Conservation (phyloP, 306 rosid genomes). For the Dalbergia cochinchinensis region DNA sequence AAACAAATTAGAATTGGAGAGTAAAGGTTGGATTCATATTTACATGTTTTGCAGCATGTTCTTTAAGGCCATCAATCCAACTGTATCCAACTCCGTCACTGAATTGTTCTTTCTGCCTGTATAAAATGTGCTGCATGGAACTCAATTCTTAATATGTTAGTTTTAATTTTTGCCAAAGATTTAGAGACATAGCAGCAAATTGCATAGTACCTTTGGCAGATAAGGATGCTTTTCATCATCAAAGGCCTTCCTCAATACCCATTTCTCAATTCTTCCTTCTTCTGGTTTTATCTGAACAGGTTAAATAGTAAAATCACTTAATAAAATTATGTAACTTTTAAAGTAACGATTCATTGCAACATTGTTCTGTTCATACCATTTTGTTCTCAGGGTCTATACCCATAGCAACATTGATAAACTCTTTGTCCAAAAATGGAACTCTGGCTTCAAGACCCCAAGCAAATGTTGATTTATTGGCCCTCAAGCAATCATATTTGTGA, state of each 20-base stretch:
- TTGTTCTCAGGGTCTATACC: constrained; percentile 76
- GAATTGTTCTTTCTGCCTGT: constrained; percentile 90
- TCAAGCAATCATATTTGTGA: constrained; percentile 79
- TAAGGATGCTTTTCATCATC: constrained; percentile 84
- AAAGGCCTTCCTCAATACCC: constrained; percentile 83
- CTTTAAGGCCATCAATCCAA: constrained; percentile 93
- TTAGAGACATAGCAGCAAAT: background rate
- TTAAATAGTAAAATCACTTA: constrained; percentile 10
- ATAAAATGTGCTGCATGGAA: constrained; percentile 74
- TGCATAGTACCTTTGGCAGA: constrained; percentile 73
- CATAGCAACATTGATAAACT: constrained; percentile 76
- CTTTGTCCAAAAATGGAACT: constrained; percentile 88
- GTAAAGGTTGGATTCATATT: background rate
- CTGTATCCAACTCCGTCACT: constrained; percentile 94
- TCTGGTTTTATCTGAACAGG: constrained; percentile 64
- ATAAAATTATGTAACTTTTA: background rate
- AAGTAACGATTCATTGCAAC: constrained; percentile 3
- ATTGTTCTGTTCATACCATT: constrained; percentile 54
- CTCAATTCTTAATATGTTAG: constrained; percentile 35
- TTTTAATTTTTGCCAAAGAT: background rate
- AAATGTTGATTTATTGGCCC: constrained; percentile 85
- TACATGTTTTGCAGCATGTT: constrained; percentile 81
- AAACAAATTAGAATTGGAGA: background rate
- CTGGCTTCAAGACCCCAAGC: constrained; percentile 95
- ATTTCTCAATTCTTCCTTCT: constrained; percentile 81